These are phyloP conservation scores for Colletotrichum filicis DNA, from an alignment of 2,329 filamentous ascomycete genomes.

Conservation along the genomic window DNA sequence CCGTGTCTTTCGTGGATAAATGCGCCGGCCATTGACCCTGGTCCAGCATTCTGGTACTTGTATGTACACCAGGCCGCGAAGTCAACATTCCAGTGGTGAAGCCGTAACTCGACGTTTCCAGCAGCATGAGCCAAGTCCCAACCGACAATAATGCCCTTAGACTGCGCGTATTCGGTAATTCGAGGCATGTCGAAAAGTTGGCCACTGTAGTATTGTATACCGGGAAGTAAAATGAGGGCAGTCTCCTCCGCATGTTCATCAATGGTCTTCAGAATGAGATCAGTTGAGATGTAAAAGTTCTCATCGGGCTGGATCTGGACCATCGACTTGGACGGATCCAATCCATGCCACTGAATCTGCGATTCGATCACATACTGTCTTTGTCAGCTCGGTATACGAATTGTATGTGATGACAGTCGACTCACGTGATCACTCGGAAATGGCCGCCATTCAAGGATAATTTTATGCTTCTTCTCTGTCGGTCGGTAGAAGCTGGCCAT, in stretches of 20 bases:
- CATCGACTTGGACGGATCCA: slow-evolving; percentile 75
- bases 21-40: slow-evolving; percentile 76
- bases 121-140: slow-evolving; percentile 84
- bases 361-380: slow-evolving; percentile 82
- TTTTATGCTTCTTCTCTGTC: slow-evolving; percentile 73
- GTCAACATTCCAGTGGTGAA: slow-evolving; percentile 85
- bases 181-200: slow-evolving; percentile 79
- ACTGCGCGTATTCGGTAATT: slow-evolving; percentile 78
- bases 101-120: slow-evolving; percentile 76
- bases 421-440: slow-evolving; percentile 86
- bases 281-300: slow-evolving; percentile 69
- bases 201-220: slow-evolving; percentile 85
- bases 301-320: slow-evolving; percentile 76
- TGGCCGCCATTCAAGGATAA: slow-evolving; percentile 89
- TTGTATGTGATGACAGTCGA: slow-evolving; percentile 8
- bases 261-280: slow-evolving; percentile 74
- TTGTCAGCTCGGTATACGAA: not conserved
- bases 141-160: slow-evolving; percentile 72
- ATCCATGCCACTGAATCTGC: slow-evolving; percentile 78
- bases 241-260: slow-evolving; percentile 73
- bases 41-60: slow-evolving; percentile 84
- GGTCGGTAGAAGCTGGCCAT: slow-evolving; percentile 88
- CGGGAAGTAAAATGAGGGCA: slow-evolving; percentile 78
- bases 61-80: slow-evolving; percentile 88
- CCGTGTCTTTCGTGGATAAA: slow-evolving; percentile 80